A percentile compares a stretch with the other conserved stretches of the same genome.
Evolutionary conservation across 345 rosid species (phyloP).

Genomic region (Adansonia digitata): DNA sequence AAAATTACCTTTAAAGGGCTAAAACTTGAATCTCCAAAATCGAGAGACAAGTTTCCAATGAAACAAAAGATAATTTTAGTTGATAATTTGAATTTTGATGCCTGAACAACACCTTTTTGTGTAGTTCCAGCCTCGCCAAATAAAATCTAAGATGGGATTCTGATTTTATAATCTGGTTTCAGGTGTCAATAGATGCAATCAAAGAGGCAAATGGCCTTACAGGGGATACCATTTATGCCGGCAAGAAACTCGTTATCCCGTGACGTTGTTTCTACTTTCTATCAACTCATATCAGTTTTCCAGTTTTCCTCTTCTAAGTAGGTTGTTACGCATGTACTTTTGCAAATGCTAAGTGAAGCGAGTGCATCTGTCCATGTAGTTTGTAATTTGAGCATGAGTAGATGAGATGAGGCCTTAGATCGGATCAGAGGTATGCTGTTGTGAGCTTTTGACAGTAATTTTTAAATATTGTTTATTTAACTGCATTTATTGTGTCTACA

Average conservation of each 20-base stretch:
- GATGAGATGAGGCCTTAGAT: neutral
- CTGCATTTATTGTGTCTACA: neutral
- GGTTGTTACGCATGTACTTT: neutral
- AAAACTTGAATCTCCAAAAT: too few relatives aligned
- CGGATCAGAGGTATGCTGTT: neutral
- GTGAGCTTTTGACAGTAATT: neutral
- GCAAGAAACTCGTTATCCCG: slow-evolving; percentile 37
- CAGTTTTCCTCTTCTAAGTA: neutral
- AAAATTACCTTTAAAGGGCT: too few relatives aligned
- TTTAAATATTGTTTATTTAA: neutral
- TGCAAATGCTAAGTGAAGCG: too few relatives aligned
- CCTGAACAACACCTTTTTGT: neutral
- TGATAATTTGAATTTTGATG: neutral
- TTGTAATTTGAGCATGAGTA: neutral
- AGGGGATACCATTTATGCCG: slow-evolving; percentile 29
- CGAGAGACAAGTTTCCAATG: too few relatives aligned
- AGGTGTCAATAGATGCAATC: slow-evolving; percentile 33
- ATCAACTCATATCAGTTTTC: neutral
- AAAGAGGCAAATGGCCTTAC: slow-evolving; percentile 36
- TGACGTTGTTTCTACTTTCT: slow-evolving; percentile 12
- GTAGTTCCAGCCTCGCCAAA: neutral
- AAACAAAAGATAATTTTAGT: too few relatives aligned
- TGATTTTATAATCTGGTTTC: neutral
- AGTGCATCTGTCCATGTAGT: neutral
- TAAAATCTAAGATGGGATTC: neutral